Conservation (phyloP, 208 protist species). For the Leishmania turanica region DNA sequence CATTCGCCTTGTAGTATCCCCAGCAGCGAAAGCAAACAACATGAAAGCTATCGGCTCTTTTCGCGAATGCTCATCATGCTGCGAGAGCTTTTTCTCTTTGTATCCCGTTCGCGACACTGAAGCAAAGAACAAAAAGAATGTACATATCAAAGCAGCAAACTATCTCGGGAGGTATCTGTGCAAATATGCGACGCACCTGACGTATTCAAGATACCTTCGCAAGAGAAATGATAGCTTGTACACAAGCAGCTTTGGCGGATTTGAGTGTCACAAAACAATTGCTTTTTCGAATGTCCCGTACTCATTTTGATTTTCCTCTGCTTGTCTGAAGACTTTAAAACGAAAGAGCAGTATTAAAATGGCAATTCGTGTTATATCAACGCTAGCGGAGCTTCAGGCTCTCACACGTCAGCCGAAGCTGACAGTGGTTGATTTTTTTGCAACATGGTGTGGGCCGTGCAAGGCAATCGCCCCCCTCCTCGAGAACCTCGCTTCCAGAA, state of each 20-base stretch:
- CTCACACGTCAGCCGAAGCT: constrained; percentile 47
- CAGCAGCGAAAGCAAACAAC: background rate
- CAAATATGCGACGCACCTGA: background rate
- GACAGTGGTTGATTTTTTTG: constrained; percentile 83
- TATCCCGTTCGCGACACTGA: background rate
- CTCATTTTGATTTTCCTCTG: constrained; percentile 19
- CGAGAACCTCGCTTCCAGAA: constrained; percentile 46
- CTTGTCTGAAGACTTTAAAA: background rate
- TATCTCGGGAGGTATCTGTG: background rate
- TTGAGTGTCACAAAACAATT: background rate
- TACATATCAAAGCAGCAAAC: background rate
- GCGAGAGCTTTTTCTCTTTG: background rate
- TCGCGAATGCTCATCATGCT: background rate
- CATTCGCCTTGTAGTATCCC: background rate
- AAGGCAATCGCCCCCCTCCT: constrained; percentile 55
- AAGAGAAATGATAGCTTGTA: background rate
- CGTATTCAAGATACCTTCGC: background rate
- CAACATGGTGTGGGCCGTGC: constrained; percentile 76
- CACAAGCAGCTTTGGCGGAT: background rate
- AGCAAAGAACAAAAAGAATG: background rate
- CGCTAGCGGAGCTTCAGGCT: constrained; percentile 44
- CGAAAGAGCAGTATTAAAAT: constrained; percentile 26
- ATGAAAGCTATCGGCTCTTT: background rate
- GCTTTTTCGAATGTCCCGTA: background rate
- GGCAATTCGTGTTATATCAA: constrained; percentile 36